Percentiles rank a stretch among this genome's conserved stretches.
phyloP scores from a whole-genome alignment of 345 rosid species.

The Aegle marmelos region DNA sequence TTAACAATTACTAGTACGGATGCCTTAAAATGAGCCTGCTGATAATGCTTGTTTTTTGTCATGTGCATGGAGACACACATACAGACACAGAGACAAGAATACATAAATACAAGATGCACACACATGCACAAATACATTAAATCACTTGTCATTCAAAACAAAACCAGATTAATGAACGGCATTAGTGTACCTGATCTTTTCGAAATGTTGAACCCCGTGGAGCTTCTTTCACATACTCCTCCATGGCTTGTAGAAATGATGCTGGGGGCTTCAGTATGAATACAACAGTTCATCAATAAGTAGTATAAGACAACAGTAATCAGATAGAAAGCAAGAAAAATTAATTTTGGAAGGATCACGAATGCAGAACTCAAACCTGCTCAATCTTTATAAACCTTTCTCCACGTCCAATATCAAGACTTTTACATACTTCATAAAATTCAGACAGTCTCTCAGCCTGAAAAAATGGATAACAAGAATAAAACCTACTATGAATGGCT shows the following conservation, averaged over 20 bases:
- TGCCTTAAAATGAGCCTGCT: neutral
- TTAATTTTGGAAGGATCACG: slow-evolving; percentile 6
- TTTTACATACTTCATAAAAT: slow-evolving; percentile 92
- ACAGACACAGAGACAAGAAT: neutral
- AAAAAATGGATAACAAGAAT: slow-evolving; percentile 4
- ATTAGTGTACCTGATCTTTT: slow-evolving; percentile 68
- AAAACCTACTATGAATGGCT: neutral
- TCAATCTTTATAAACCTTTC: slow-evolving; percentile 82
- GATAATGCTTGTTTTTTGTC: neutral
- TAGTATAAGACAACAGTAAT: neutral
- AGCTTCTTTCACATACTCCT: slow-evolving; percentile 90
- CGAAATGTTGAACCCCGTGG: slow-evolving; percentile 52
- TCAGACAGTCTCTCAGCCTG: slow-evolving; percentile 96
- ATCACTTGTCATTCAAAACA: neutral
- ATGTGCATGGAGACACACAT: neutral
- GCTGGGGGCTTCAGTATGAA: slow-evolving; percentile 52
- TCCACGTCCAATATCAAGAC: slow-evolving; percentile 76
- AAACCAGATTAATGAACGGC: neutral
- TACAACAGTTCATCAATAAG: neutral
- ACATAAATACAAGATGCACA: neutral
- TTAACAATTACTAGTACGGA: neutral
- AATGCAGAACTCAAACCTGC: slow-evolving; percentile 57
- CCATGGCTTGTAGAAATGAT: slow-evolving; percentile 97
- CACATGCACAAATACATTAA: neutral
- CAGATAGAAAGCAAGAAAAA: slow-evolving; percentile 1